Evolutionary conservation across 2,329 filamentous ascomycete species (phyloP).

Genomic region (Xylaria sp.): DNA sequence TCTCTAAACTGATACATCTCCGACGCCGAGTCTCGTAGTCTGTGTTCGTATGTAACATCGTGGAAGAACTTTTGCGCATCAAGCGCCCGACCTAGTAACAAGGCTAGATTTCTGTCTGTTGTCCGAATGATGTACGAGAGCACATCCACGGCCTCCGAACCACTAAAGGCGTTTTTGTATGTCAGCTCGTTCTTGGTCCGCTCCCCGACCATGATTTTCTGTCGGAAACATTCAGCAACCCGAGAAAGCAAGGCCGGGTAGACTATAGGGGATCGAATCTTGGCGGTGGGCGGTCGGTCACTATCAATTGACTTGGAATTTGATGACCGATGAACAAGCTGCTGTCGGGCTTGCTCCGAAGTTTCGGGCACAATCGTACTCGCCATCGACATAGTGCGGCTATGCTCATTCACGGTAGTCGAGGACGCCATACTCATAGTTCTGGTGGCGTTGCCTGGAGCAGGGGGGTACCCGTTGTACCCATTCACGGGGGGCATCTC

Average conservation of each 20-base stretch:
- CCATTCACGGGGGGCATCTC: constrained; percentile 53
- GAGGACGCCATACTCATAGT: constrained; percentile 72
- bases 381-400: constrained; percentile 89
- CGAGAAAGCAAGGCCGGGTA: constrained; percentile 95
- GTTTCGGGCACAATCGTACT: constrained; percentile 78
- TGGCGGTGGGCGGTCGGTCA: constrained; percentile 67
- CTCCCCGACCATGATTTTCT: constrained; percentile 86
- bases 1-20: constrained; percentile 98
- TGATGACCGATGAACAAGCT: constrained; percentile 65
- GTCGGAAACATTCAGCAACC: constrained; percentile 90
- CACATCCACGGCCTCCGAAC: constrained; percentile 93
- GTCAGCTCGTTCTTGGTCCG: constrained; percentile 96
- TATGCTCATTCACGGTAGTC: constrained; percentile 57
- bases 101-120: constrained; percentile 90
- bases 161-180: constrained; percentile 97
- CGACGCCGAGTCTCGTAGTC: constrained; percentile 89
- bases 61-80: constrained; percentile 99
- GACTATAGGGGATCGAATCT: constrained; percentile 81
- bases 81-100: constrained; percentile 88
- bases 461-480: constrained; percentile 55
- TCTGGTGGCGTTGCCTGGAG: constrained; percentile 65
- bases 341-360: constrained; percentile 64
- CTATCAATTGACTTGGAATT: constrained; percentile 64
- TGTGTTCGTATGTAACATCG: constrained; percentile 97
- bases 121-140: constrained; percentile 97